Base-by-base conservation (phyloP, 2,329 filamentous ascomycete species). In the Cryphonectria naterciae region DNA sequence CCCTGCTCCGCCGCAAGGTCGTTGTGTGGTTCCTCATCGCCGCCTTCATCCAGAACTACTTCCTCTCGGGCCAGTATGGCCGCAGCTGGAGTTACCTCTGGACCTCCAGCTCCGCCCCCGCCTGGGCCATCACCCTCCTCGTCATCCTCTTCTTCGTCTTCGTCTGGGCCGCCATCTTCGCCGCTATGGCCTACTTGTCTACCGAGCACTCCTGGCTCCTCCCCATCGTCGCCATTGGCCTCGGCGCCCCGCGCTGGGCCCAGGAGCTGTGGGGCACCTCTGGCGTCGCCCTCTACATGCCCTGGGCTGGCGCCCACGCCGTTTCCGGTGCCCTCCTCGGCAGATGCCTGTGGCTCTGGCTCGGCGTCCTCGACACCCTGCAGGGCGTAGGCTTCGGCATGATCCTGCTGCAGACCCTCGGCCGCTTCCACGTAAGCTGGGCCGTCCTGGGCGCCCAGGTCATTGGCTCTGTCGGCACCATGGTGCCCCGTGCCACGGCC, bases 201-300 rank as follows among this genome's bases (percentile, higher is more conserved):
- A 86, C 85, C 74, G 83, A 83, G 4, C 89, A 91, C 77, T 86
- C 84, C 67, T 91, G 89, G 89, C 86, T 90, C 74, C 80, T 92
- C 8, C 89, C 89, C 1, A 85, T 92, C 65, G 90, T 91, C 72
- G 89, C 89, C 35, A 87, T 91, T 70, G 89, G 88, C 5, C 84
- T 91, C 22, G 88, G 87, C 39, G 88, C 88, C 6, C 89, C 89
- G 0, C 83, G 89, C 68, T 91, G 89, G 89, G 85, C 84, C 7
- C 89, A 91, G 77, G 90, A 91, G 77, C 86, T 89, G 76, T 91
- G 89, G 89, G 86, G 85, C 15, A 87, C 85, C 8, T 88, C 85
- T 6, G 84, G 85, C 25, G 85, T 89, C 70, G 89, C 88, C 1
- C 79, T 84, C 8, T 91, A 86, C 76, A 78, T 91, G 1, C 89